phyloP scores from a whole-genome alignment of 768 basidiomycete genomes.

The Pleurotus platypus region DNA sequence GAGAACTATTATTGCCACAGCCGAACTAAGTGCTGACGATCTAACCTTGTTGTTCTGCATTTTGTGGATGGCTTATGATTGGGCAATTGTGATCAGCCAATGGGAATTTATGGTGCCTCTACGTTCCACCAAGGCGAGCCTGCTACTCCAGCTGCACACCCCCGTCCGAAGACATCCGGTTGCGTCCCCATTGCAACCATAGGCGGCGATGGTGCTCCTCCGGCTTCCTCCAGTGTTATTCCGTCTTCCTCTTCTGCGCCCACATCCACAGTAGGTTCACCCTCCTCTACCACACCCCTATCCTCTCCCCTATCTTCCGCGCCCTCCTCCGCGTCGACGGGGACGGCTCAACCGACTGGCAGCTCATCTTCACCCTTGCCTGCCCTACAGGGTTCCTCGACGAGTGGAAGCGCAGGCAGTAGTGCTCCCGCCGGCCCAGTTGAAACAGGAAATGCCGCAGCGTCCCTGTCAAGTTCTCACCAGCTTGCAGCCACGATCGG shows the following conservation, averaged over 20 bases:
- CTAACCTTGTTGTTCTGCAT: background rate
- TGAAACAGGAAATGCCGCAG: background rate
- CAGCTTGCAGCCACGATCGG: constrained; percentile 2
- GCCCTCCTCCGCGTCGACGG: background rate
- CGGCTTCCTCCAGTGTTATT: constrained; percentile 23
- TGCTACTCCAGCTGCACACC: constrained; percentile 51
- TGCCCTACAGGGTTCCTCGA: background rate
- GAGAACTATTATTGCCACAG: constrained; percentile 8
- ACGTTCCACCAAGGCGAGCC: constrained; percentile 65
- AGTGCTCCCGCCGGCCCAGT: background rate
- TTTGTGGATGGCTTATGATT: no score
- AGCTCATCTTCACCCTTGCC: background rate
- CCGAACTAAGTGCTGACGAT: background rate
- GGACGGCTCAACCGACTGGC: background rate
- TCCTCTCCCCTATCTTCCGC: background rate
- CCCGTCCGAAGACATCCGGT: constrained; percentile 52
- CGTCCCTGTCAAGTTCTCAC: background rate
- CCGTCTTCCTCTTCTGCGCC: constrained; percentile 10
- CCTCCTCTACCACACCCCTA: background rate
- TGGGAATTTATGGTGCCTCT: constrained; percentile 67
- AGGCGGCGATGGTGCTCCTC: constrained; percentile 35
- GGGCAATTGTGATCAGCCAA: constrained; percentile 33
- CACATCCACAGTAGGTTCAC: constrained; percentile 15
- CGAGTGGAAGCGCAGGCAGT: background rate
- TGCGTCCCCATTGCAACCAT: constrained; percentile 56